A percentile compares a stretch with the other conserved stretches of the same genome.
These are phyloP conservation scores for Spergularia bocconei DNA, from an alignment of 148 eudicot species.

Conservation along the genomic window DNA sequence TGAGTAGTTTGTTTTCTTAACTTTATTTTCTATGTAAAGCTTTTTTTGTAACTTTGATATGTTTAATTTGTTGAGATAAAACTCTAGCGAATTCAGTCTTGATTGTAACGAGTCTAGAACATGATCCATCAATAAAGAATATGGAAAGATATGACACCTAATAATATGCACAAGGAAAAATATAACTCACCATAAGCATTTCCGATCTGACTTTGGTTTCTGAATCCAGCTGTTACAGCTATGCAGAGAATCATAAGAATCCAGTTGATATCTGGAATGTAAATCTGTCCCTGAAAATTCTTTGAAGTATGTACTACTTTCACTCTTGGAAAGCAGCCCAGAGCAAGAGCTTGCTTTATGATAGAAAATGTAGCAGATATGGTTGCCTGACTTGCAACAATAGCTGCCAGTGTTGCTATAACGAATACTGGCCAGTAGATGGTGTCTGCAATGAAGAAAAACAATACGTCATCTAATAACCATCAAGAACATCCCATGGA, in stretches of 20 bases:
- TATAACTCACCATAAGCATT: conserved; percentile 80
- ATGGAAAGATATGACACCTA: not conserved
- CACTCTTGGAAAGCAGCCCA: conserved; percentile 97
- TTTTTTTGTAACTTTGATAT: not conserved
- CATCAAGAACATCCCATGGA: not conserved
- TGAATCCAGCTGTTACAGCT: conserved; percentile 71
- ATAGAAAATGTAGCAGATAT: conserved; percentile 96
- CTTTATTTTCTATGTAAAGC: no score
- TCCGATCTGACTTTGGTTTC: conserved; percentile 73
- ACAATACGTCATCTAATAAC: not conserved
- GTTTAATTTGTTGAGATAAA: not conserved
- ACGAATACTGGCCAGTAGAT: conserved; percentile 94
- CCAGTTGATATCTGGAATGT: conserved; percentile 84
- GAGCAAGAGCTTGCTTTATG: conserved; percentile 89
- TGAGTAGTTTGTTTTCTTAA: no score
- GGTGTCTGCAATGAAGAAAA: conserved; percentile 53
- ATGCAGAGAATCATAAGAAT: conserved; percentile 75
- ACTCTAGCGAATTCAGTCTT: not conserved
- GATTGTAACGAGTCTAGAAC: not conserved
- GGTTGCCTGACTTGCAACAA: conserved; percentile 97
- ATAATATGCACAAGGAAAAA: not conserved
- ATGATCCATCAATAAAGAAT: not conserved
- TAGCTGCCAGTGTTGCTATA: conserved; percentile 90
- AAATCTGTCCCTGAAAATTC: conserved; percentile 72
- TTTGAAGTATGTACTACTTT: conserved; percentile 95